phyloP scores from a whole-genome alignment of 495 filamentous ascomycete genomes.

The Aspergillus cavernicola region DNA sequence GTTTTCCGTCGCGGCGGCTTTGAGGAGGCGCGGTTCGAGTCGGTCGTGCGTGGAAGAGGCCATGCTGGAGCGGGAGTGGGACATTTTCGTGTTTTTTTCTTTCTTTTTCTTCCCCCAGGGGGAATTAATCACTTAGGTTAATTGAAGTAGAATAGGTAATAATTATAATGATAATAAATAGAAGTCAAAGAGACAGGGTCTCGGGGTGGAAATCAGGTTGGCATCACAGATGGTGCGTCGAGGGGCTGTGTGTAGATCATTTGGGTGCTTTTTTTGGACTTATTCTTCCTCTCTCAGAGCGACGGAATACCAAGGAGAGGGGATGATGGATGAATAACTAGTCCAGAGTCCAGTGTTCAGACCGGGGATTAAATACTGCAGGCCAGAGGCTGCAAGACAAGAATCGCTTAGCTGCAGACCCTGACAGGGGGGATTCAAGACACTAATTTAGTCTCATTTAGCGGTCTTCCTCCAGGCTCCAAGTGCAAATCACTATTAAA shows the following conservation, averaged over 20 bases:
- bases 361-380: not conserved
- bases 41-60: slow-evolving; percentile 43
- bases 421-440: not conserved
- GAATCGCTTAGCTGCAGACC: slow-evolving; percentile 9
- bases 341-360: no score
- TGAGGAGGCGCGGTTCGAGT: slow-evolving; percentile 51
- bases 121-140: no score
- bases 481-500: no score
- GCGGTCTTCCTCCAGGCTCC: not conserved
- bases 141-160: not conserved
- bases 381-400: not conserved
- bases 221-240: no score
- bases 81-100: slow-evolving; percentile 2
- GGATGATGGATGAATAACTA: no score
- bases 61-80: slow-evolving; percentile 36
- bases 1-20: slow-evolving; percentile 46
- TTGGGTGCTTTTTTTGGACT: no score
- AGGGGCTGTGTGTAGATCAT: no score
- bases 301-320: no score
- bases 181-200: not conserved
- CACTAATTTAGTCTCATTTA: not conserved
- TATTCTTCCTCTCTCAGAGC: not conserved
- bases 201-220: no score
- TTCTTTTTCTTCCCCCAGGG: not conserved
- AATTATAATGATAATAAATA: not conserved